A percentile compares a stretch with the other conserved stretches of the same genome.
Evolutionary conservation across 495 filamentous ascomycete species (phyloP).

Genomic region (Penicillium samsonianum): DNA sequence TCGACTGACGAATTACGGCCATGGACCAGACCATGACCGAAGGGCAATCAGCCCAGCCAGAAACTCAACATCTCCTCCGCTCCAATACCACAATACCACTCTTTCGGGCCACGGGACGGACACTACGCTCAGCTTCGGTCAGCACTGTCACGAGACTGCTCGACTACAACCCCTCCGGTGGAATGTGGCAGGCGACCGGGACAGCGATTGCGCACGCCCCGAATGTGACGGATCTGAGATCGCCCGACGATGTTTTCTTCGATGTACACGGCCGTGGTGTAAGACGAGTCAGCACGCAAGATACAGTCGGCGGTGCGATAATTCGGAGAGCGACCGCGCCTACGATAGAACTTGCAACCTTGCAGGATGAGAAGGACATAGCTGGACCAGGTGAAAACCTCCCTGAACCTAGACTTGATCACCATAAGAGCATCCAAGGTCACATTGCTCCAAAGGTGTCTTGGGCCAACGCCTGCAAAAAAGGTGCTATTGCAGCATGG

Average conservation of each 20-base stretch:
- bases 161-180: background rate
- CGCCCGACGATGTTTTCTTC: background rate
- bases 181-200: background rate
- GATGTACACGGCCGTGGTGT: background rate
- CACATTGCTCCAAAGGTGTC: background rate
- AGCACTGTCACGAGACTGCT: background rate
- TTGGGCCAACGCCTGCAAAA: background rate
- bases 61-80: background rate
- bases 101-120: background rate
- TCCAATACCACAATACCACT: background rate
- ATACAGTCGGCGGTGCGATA: background rate
- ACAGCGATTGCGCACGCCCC: background rate
- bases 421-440: background rate
- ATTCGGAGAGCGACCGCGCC: background rate
- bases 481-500: background rate
- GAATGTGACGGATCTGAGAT: background rate
- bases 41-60: background rate
- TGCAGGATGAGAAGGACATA: background rate
- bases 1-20: background rate
- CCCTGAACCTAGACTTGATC: background rate
- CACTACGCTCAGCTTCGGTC: background rate
- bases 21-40: background rate
- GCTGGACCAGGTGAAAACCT: background rate
- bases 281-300: background rate
- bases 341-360: background rate